A percentile compares a stretch with the other conserved stretches of the same genome.
Evolutionary conservation across 1,284 basidiomycete species (phyloP).

Genomic region (Bjerkandera adusta): DNA sequence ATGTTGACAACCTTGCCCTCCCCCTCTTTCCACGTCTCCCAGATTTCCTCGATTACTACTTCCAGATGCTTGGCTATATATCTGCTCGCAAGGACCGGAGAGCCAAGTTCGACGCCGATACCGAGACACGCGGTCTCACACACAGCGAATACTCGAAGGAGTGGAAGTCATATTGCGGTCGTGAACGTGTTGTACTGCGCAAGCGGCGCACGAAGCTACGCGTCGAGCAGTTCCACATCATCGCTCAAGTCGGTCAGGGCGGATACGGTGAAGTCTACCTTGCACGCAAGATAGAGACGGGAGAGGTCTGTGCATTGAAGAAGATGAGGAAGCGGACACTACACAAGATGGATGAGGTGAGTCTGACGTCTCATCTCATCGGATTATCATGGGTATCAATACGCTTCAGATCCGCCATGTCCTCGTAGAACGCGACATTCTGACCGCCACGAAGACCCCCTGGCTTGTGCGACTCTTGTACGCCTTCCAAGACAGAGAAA

Average conservation of each 20-base stretch:
- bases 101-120: conserved; percentile 81
- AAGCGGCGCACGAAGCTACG: conserved; percentile 84
- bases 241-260: conserved; percentile 95
- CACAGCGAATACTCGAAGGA: conserved; percentile 71
- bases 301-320: conserved; percentile 93
- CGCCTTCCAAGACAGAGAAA: conserved; percentile 88
- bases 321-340: conserved; percentile 93
- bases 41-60: conserved; percentile 96
- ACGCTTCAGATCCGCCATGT: conserved; percentile 79
- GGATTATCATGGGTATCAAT: not conserved
- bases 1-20: conserved; percentile 3
- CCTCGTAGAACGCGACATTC: conserved; percentile 93
- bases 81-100: conserved; percentile 81
- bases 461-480: conserved; percentile 93
- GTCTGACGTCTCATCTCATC: conserved; percentile 18
- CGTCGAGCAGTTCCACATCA: conserved; percentile 92
- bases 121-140: conserved; percentile 62
- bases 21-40: conserved; percentile 8
- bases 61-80: conserved; percentile 88
- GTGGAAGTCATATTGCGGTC: conserved; percentile 87
- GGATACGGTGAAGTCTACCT: conserved; percentile 96
- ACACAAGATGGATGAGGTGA: conserved; percentile 95
- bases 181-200: conserved; percentile 88
- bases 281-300: conserved; percentile 88
- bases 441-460: conserved; percentile 93